These are phyloP conservation scores for Fistulifera solaris DNA, from an alignment of 108 stramenopile genomes.

Conservation along the genomic window DNA sequence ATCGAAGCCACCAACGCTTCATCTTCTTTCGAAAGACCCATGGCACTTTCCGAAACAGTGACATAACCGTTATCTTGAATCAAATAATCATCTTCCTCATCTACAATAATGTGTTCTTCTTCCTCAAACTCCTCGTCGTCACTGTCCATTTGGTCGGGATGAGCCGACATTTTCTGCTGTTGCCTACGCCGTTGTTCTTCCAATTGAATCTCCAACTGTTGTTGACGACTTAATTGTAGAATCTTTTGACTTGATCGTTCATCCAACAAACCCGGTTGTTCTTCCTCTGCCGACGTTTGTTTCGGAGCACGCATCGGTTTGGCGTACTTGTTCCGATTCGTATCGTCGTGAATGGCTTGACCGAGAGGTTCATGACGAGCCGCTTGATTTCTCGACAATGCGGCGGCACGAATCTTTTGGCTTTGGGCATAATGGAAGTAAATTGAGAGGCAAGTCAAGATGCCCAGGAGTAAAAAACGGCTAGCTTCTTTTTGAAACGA, in stretches of 20 bases:
- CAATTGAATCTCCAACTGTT: slow-evolving; percentile 51
- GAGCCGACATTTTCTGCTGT: slow-evolving; percentile 1
- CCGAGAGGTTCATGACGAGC: slow-evolving; percentile 77
- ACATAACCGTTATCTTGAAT: slow-evolving; percentile 73
- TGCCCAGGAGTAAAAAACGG: no score
- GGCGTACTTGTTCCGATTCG: slow-evolving; percentile 58
- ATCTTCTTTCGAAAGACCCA: slow-evolving; percentile 66
- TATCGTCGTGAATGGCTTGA: slow-evolving; percentile 72
- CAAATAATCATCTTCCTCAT: slow-evolving; percentile 53
- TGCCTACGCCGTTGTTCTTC: slow-evolving; percentile 32
- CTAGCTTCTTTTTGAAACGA: no score
- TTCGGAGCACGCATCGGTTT: slow-evolving; percentile 13
- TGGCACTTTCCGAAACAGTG: slow-evolving; percentile 36
- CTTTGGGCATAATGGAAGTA: slow-evolving; percentile 44
- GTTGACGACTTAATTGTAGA: slow-evolving; percentile 53
- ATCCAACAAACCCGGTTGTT: slow-evolving; percentile 40
- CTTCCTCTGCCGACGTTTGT: slow-evolving; percentile 16
- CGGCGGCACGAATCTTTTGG: slow-evolving; percentile 40
- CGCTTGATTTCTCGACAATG: slow-evolving; percentile 18
- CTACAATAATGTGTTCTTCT: slow-evolving; percentile 31
- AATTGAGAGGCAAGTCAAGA: no score
- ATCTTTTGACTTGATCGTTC: slow-evolving; percentile 49
- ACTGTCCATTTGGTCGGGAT: slow-evolving; percentile 5
- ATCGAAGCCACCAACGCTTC: slow-evolving; percentile 72
- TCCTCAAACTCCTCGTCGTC: slow-evolving; percentile 55